Evolutionary conservation across 2,329 filamentous ascomycete species (phyloP).

Genomic region (Hysterium pulicare): DNA sequence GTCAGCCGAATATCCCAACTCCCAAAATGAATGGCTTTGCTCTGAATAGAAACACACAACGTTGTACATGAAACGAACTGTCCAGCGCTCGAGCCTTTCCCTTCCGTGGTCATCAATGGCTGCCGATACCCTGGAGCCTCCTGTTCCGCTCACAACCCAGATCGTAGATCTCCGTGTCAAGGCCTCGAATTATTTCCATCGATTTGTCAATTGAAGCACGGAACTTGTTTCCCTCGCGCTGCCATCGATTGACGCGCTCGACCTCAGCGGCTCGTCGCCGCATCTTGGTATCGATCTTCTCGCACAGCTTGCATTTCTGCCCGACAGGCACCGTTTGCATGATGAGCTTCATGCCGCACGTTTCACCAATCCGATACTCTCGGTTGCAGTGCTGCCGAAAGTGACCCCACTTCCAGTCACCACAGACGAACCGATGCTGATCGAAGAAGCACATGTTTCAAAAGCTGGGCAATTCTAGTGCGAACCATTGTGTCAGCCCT

Average conservation of each 20-base stretch:
- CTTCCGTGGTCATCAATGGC: conserved; percentile 8
- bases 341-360: conserved; percentile 89
- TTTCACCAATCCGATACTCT: conserved; percentile 94
- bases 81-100: not conserved
- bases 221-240: conserved; percentile 61
- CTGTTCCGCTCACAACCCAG: conserved; percentile 57
- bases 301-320: conserved; percentile 77
- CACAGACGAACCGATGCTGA: conserved; percentile 78
- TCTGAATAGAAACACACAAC: conserved; percentile 5
- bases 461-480: conserved; percentile 27
- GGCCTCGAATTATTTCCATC: conserved; percentile 67
- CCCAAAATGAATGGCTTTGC: conserved; percentile 10
- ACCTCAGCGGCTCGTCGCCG: conserved; percentile 71
- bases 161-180: conserved; percentile 65
- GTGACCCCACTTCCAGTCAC: conserved; percentile 91
- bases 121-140: conserved; percentile 25
- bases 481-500: conserved; percentile 28
- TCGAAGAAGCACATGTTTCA: conserved; percentile 90
- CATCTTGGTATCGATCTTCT: conserved; percentile 82
- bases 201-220: conserved; percentile 64
- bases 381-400: conserved; percentile 91
- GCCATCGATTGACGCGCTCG: conserved; percentile 74
- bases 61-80: conserved; percentile 8
- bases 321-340: conserved; percentile 65
- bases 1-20: conserved; percentile 3